Evolutionary conservation across 345 rosid genomes (phyloP).

Genomic region (Aquilaria sinensis): DNA sequence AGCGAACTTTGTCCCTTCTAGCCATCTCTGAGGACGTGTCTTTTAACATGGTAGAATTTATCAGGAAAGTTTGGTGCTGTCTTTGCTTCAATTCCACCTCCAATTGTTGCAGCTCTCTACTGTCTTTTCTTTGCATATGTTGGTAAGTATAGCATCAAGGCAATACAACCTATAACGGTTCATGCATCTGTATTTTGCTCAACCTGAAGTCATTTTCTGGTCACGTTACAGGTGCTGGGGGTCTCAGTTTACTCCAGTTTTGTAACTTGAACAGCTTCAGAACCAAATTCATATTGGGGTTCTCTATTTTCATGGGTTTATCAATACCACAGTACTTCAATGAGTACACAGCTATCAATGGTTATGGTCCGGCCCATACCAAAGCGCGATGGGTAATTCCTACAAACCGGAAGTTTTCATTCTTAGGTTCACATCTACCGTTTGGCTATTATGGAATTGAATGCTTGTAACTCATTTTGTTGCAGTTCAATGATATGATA

Average conservation of each 20-base stretch:
- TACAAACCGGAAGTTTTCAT: no score
- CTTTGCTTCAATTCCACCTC: conserved; percentile 86
- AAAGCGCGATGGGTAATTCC: conserved; percentile 58
- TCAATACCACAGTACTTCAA: conserved; percentile 87
- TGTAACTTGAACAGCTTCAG: conserved; percentile 86
- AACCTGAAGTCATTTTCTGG: neutral
- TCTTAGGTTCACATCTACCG: no score
- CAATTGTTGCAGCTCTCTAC: conserved; percentile 62
- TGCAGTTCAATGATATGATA: conserved; percentile 96
- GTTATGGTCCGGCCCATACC: conserved; percentile 57
- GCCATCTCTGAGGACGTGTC: neutral
- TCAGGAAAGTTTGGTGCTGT: conserved; percentile 87
- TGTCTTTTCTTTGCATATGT: conserved; percentile 82
- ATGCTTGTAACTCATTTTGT: neutral
- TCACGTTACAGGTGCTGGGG: conserved; percentile 51
- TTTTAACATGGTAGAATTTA: neutral
- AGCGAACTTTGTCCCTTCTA: neutral
- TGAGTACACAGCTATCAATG: conserved; percentile 47
- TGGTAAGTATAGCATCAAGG: conserved; percentile 35
- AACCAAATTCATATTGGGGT: conserved; percentile 70
- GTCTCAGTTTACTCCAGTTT: conserved; percentile 78
- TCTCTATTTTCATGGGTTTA: conserved; percentile 81
- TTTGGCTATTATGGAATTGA: no score
- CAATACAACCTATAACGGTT: no score
- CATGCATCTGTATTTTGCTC: no score